Base-by-base conservation (phyloP, 2,329 filamentous ascomycete genomes). In the Nemania serpens region DNA sequence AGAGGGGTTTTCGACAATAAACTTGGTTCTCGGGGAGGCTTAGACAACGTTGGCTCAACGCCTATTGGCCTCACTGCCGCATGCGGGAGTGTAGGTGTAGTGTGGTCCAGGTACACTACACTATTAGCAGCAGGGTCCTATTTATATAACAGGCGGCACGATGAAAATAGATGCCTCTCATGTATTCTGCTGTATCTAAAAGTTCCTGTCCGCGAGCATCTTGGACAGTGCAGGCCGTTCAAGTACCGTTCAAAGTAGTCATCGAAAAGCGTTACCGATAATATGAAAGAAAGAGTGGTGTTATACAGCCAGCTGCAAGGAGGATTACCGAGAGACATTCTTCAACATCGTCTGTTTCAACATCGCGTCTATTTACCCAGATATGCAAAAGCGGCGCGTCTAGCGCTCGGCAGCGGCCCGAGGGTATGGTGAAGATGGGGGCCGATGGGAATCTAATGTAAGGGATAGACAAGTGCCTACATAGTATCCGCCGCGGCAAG, bases 321-420 rank as follows among this genome's bases (percentile, higher is more conserved):
- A 50, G 56, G 58, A 49, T 54, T 53, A 52, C 46, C 29, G 41
- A 17, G 50, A 29, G 41, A 50, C 46, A 18, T 62, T 55, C 50
- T 54, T 62, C 51, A 56, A 59, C 7, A 20, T 25, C 17, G 46
- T 37, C 29, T n/a, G 55, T 59, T 55, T 53, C 49, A 33, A 57
- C 41, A 49, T 47, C 55, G 63, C 63, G 63, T 43, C 58, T 64
- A 64, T 64, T 39, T 29, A 63, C 25, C 25, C 25, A 29, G 25
- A 56, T 45, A 58, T 58, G 58, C 41, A 63, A 53, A 63, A 36
- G 54, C 50, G 47, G 47, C 62, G 59, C 62, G 62, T 60, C 59
- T 66, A 66, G 39, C 58, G 59, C 49, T 64, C 62, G 58, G 64
- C 50, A 64, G 56, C 56, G 62, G 58, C 58, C 64, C 64, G 64